Base-by-base conservation (phyloP, 2,329 filamentous ascomycete species). In the Talaromyces sp. region DNA sequence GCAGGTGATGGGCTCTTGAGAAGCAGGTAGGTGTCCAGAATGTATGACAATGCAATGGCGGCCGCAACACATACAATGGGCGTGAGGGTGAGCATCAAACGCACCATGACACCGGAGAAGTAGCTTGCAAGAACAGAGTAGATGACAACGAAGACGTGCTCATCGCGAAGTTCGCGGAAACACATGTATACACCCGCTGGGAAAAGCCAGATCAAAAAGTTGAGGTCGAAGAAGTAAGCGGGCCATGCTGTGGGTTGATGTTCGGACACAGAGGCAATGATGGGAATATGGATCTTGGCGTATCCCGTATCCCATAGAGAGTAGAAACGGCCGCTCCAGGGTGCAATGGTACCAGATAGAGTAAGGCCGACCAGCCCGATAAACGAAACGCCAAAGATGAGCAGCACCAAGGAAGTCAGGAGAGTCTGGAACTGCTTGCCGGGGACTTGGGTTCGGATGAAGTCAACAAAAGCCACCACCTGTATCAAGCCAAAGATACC, bases 201-300 rank as follows among this genome's bases (percentile, higher is more conserved):
- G 85, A 99, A 97, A 54, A 99, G 85, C 94, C 94, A 99, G 77
- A 99, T 96, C 69, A 99, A 83, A 80, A 99, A 86, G 80, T 96
- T 97, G 66, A 99, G 82, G 69, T 99, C 94, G 75, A 99, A 99
- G 81, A 99, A 99, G 82, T 97, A 99, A 15, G 95, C 91, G 2
- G 94, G 94, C 94, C 94, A 99, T 43, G 94, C 94, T 37, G 94
- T 99, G 56, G 94, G 94, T 78, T 99, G 94, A 79, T 99, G 94
- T 78, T 99, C 94, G 1, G 94, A 99, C 48, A 99, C 94, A n/a
- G 94, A 99, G 3, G 94, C 94, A 73, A 99, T 99, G 71, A 99
- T 99, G 61, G 94, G 94, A 71, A 99, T 99, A 71, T 99, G 94
- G 63, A 97, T 95, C 82, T 99, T 99, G 69, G 94, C 94, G 72